These are phyloP conservation scores for Boletus speciosus DNA, from an alignment of 768 basidiomycete species.

Conservation along the genomic window DNA sequence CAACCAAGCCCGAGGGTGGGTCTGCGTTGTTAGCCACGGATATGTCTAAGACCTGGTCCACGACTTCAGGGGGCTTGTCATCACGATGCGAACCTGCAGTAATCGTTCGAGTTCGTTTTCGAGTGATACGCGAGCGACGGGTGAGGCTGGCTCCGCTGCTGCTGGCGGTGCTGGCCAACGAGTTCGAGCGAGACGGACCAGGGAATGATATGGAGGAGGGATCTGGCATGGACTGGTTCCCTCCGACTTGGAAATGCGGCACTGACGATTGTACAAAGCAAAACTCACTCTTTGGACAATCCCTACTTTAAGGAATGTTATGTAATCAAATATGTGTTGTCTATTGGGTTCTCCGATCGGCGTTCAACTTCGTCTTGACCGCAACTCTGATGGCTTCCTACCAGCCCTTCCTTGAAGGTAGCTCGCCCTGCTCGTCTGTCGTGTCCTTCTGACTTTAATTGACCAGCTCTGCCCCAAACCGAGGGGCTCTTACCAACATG, in stretches of 20 bases:
- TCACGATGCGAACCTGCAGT: slow-evolving; percentile 33
- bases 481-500: slow-evolving; percentile 80
- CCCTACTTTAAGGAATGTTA: slow-evolving; percentile 26
- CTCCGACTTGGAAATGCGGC: slow-evolving; percentile 14
- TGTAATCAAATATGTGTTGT: slow-evolving; percentile 17
- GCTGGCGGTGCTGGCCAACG: slow-evolving; percentile 39
- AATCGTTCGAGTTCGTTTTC: slow-evolving; percentile 53
- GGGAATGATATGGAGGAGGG: slow-evolving; percentile 24
- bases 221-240: slow-evolving; percentile 31
- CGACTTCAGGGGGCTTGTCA: slow-evolving; percentile 8
- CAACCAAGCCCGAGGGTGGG: neutral
- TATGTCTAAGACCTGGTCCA: slow-evolving; percentile 28
- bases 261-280: slow-evolving; percentile 12
- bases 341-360: slow-evolving; percentile 14
- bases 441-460: neutral
- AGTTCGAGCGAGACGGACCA: slow-evolving; percentile 35
- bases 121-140: slow-evolving; percentile 46
- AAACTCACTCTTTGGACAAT: slow-evolving; percentile 16
- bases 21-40: slow-evolving; percentile 22
- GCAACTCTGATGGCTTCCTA: slow-evolving; percentile 6
- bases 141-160: slow-evolving; percentile 48
- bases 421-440: neutral
- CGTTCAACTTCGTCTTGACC: neutral
- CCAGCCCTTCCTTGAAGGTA: slow-evolving; percentile 26
- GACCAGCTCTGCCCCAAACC: slow-evolving; percentile 57